Conservation (phyloP, 1,139 yeast genomes). For the Saccharomycopsis crataegensis region DNA sequence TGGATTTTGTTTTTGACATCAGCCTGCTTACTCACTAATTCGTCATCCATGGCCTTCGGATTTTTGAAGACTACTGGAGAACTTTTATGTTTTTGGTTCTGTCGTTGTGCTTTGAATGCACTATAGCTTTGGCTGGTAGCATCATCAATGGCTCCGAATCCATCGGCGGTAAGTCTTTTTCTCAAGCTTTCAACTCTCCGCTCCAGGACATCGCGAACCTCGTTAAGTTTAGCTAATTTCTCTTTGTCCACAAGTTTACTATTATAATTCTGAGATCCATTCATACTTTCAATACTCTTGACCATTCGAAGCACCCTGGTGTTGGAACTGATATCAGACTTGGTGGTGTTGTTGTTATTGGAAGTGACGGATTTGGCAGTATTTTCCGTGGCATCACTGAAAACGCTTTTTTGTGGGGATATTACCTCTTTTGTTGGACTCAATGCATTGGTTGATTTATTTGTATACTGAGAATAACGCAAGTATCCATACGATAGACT, state of each 20-base stretch:
- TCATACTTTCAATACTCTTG: constrained; percentile 19
- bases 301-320: constrained; percentile 16
- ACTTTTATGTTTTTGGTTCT: neutral
- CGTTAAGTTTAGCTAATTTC: constrained; percentile 17
- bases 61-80: neutral
- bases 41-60: neutral
- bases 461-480: constrained; percentile 19
- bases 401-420: constrained; percentile 1
- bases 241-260: constrained; percentile 18
- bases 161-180: constrained; percentile 14
- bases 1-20: constrained; percentile 6
- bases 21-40: neutral
- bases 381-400: neutral
- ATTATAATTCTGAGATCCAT: constrained; percentile 5
- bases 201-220: constrained; percentile 10
- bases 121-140: constrained; percentile 1
- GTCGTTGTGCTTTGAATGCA: neutral
- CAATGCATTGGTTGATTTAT: constrained; percentile 3
- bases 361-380: neutral
- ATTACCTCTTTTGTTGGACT: constrained; percentile 2
- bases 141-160: constrained; percentile 4
- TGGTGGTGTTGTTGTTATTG: neutral
- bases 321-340: neutral
- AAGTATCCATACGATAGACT: constrained; percentile 15
- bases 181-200: constrained; percentile 16